Evolutionary conservation across 73 alveolate species (phyloP), one percentile per base, ranked within the genome.

Genomic region (Tetrahymena thermophila): DNA sequence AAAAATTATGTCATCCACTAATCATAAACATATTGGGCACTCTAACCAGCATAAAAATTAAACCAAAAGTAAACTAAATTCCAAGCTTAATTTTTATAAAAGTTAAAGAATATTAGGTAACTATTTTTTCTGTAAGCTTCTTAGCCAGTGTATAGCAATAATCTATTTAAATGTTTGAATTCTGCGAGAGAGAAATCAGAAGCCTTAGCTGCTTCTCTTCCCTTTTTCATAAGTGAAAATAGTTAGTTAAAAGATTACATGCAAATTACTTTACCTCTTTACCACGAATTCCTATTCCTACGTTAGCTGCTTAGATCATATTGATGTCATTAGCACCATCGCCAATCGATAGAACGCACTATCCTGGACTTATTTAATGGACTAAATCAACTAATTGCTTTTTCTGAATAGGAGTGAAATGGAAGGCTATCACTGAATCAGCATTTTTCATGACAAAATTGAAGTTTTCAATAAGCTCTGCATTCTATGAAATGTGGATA

Each of bases 271-370:
- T 71, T 71, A 28, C 89, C 37, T 31, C 89, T 28, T 71, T 71
- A 8, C 89, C 89, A 71, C 89, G 37, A 71, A 71, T 71, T 4
- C 89, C 37, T 23, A n/a, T 71, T 71, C 89, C 89, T 19, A 71
- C 37, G 4, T 71, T 71, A 28, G 89, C 37, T 28, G 35, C 89
- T 71, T 71, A 8, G 11, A 99, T 98, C 99, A 98, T 99, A 5
- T 99, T 98, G 25, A 99, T 99, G 95, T 99, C 99, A 98, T 99
- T 99, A 21, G 99, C 99, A 56, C 99, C 99, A 97, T 99, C 99
- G 23, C 99, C 99, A 43, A 99, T 98, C 89, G 99, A 98, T 56
- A 97, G 95, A 21, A 98, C 97, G 34, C 95, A 94, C 4, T 89
- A 94, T 34, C 97, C 94, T 13, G 97, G 97, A 16, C 95, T 93